Conservation (phyloP, 2,329 filamentous ascomycete genomes). For the Alternaria sp. region DNA sequence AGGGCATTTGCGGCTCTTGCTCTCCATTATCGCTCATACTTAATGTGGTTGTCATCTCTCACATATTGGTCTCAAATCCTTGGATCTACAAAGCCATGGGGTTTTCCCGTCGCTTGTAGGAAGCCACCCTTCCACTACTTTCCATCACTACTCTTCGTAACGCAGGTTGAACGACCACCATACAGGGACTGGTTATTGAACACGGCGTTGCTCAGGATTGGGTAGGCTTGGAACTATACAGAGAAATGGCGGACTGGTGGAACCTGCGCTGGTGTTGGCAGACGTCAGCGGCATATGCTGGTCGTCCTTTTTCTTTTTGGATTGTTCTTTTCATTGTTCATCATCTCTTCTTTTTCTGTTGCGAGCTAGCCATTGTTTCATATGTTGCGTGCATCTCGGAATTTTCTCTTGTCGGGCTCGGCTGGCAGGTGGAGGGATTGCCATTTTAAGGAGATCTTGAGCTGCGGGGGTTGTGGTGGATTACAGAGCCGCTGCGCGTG, state of each 20-base stretch:
- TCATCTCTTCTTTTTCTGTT: slow-evolving; percentile 18
- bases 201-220: slow-evolving; percentile 43
- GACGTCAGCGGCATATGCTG: slow-evolving; percentile 22
- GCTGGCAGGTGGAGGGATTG: slow-evolving; percentile 21
- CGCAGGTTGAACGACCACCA: slow-evolving; percentile 48
- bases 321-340: slow-evolving; percentile 16
- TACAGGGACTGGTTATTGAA: slow-evolving; percentile 36
- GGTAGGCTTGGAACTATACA: slow-evolving; percentile 27
- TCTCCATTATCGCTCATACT: slow-evolving; percentile 25
- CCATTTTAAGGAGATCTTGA: slow-evolving; percentile 25
- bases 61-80: slow-evolving; percentile 36
- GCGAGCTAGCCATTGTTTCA: slow-evolving; percentile 5
- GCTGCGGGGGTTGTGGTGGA: slow-evolving; percentile 27
- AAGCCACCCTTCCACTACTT: slow-evolving; percentile 13
- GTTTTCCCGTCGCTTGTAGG: slow-evolving; percentile 22
- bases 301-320: slow-evolving; percentile 19
- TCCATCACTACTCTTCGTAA: slow-evolving; percentile 33
- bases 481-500: slow-evolving; percentile 43
- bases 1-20: slow-evolving; percentile 16
- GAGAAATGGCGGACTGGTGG: slow-evolving; percentile 42
- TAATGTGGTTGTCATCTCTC: slow-evolving; percentile 32
- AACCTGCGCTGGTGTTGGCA: slow-evolving; percentile 38
- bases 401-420: slow-evolving; percentile 27
- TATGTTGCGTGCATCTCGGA: slow-evolving; percentile 7
- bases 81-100: slow-evolving; percentile 36